Percentiles rank a stretch among this genome's conserved stretches.
Conservation (phyloP, 805 yeast genomes). For the Candida railenensis region DNA sequence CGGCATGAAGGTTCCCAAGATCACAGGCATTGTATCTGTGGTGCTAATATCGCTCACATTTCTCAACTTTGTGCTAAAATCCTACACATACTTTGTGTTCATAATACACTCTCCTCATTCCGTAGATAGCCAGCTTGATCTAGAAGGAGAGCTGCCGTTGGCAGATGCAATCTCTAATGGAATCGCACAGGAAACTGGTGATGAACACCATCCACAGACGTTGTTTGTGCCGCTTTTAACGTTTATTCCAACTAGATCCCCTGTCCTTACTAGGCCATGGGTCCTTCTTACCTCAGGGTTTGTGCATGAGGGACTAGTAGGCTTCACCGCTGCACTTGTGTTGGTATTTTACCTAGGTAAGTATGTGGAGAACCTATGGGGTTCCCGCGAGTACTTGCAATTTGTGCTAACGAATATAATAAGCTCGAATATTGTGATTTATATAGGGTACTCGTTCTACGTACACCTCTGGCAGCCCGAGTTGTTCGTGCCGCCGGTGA, state of each 20-base stretch:
- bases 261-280: conserved; percentile 47
- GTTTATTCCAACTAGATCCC: conserved; percentile 44
- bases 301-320: conserved; percentile 43
- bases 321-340: conserved; percentile 34
- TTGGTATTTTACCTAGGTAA: conserved; percentile 54
- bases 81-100: conserved; percentile 37
- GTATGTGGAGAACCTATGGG: conserved; percentile 69
- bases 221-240: conserved; percentile 51
- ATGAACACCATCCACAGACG: conserved; percentile 44
- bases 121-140: neutral
- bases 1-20: conserved; percentile 32
- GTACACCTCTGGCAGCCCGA: conserved; percentile 5
- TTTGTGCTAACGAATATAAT: conserved; percentile 42
- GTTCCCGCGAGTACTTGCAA: conserved; percentile 48
- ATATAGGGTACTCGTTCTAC: conserved; percentile 20
- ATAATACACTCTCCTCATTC: conserved; percentile 11
- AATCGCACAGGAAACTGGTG: conserved; percentile 32
- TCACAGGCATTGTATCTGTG: conserved; percentile 33
- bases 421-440: conserved; percentile 34
- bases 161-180: conserved; percentile 13
- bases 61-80: conserved; percentile 33
- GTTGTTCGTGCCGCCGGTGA: conserved; percentile 34
- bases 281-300: conserved; percentile 46
- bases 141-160: neutral
- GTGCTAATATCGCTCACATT: conserved; percentile 29